Percentiles rank a stretch among this genome's conserved stretches.
phyloP scores from a whole-genome alignment of 2,329 filamentous ascomycete species.

The Arthrobotrys megalospora region DNA sequence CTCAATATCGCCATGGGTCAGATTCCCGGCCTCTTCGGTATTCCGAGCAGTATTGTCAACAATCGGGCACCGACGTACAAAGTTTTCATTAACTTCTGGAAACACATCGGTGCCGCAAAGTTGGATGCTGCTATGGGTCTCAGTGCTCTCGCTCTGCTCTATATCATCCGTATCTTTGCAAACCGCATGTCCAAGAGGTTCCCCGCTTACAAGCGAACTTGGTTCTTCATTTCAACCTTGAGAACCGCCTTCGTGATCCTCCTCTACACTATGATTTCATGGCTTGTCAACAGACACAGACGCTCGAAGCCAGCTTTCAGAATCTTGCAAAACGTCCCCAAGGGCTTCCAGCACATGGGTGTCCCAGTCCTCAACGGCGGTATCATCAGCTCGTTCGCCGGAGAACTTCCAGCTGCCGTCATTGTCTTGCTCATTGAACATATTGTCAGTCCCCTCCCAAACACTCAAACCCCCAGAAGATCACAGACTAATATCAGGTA shows the following conservation, averaged over 20 bases:
- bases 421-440: slow-evolving; percentile 98
- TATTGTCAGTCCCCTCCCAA: slow-evolving; percentile 72
- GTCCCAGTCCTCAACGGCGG: slow-evolving; percentile 78
- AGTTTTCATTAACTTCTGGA: slow-evolving; percentile 86
- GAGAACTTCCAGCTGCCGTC: slow-evolving; percentile 84
- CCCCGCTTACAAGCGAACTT: slow-evolving; percentile 78
- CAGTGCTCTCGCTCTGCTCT: slow-evolving; percentile 83
- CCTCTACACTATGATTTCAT: slow-evolving; percentile 92
- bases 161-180: slow-evolving; percentile 80
- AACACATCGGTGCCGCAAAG: slow-evolving; percentile 76
- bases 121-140: slow-evolving; percentile 91
- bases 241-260: slow-evolving; percentile 92
- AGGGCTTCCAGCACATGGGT: slow-evolving; percentile 85
- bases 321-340: slow-evolving; percentile 82
- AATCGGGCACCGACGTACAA: slow-evolving; percentile 84
- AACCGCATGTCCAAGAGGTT: slow-evolving; percentile 76
- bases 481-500: neutral
- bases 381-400: slow-evolving; percentile 78
- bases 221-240: slow-evolving; percentile 93
- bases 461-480: neutral
- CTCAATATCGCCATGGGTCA: slow-evolving; percentile 90
- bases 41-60: slow-evolving; percentile 75
- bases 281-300: slow-evolving; percentile 81
- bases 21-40: slow-evolving; percentile 84
- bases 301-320: slow-evolving; percentile 77